These are phyloP conservation scores for Scedosporium dehoogii DNA, from an alignment of 2,329 filamentous ascomycete species.

Conservation along the genomic window DNA sequence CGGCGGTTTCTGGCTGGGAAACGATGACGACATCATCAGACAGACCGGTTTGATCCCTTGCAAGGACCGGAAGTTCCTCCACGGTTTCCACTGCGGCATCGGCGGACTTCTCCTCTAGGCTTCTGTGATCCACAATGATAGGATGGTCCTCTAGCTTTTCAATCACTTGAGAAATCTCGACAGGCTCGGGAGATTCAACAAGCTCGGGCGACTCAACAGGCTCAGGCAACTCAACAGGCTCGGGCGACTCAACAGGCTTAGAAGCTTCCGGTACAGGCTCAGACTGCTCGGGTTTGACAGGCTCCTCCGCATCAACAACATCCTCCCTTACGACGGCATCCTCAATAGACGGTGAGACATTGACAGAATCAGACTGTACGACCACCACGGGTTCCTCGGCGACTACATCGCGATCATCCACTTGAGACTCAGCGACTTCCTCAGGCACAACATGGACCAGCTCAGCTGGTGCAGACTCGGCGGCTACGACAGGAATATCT, in stretches of 20 bases:
- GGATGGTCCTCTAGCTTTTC: neutral
- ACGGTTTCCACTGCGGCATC: neutral
- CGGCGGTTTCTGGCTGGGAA: neutral
- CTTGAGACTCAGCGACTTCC: neutral
- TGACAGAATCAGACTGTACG: neutral
- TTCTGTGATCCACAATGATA: neutral
- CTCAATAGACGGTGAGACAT: slow-evolving; percentile 1
- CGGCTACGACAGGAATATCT: neutral
- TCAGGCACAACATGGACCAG: neutral
- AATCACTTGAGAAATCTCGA: neutral
- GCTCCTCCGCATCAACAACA: slow-evolving; percentile 2
- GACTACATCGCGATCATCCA: neutral
- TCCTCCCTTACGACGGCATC: slow-evolving; percentile 7
- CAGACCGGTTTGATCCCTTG: neutral
- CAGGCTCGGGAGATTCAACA: neutral
- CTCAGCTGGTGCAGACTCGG: neutral
- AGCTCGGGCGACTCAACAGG: neutral
- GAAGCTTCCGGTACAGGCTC: neutral
- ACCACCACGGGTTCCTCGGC: neutral
- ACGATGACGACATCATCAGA: neutral
- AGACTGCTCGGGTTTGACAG: slow-evolving; percentile 2
- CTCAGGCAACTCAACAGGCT: neutral
- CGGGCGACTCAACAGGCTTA: neutral
- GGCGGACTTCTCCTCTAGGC: neutral
- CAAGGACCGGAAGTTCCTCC: neutral